Base-by-base conservation (phyloP, 2,329 filamentous ascomycete genomes). In the Diaporthe vaccinii region DNA sequence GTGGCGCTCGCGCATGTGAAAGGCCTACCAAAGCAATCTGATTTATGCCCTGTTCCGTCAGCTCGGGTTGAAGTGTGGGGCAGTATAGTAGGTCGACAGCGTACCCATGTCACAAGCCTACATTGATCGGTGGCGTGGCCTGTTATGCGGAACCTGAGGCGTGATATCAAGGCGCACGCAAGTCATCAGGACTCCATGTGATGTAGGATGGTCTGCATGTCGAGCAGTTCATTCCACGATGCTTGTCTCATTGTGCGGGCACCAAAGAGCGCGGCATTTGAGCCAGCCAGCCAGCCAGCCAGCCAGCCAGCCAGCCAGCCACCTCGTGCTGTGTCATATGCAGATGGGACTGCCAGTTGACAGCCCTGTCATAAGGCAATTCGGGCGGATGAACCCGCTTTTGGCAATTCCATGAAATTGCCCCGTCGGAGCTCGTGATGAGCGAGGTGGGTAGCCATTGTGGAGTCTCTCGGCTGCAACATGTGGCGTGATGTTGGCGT, bases 1-100 rank as follows among this genome's bases (percentile, higher is more conserved):
- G 14, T 9, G 46, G 53, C 65, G 46, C 7, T 39, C 46, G 9
- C 53, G 65, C 65, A 68, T 68, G 65, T 68, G 65, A 69, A 69
- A 69, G 65, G 4, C 31, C 25, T 55, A 28, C 34, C 49, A 22
- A 36, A 28, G 49, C 65, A 25, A 68, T 20, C 65, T 69, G 55
- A 39, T 53, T 17, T 17, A 22, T 17, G 65, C 65, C 65, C 65
- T 69, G 65, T 69, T 69, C 65, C 65, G 49, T 55, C 65, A 69
- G 65, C 49, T 69, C 49, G 65, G 65, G 65, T 55, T 69, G 65
- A 69, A 69, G 31, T 68, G 65, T 69, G 65, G 65, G 49, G 65
- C 65, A 41, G 8, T 8, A 20, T 49, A 41, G 15, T 14, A 20
- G 65, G 49, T 55, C 49, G 65, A 69, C 65, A 69, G 65, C 65